Evolutionary conservation across 139 green algal genomes (phyloP), one percentile per base, ranked within the genome.

Genomic region (Chlamydomonas applanata): DNA sequence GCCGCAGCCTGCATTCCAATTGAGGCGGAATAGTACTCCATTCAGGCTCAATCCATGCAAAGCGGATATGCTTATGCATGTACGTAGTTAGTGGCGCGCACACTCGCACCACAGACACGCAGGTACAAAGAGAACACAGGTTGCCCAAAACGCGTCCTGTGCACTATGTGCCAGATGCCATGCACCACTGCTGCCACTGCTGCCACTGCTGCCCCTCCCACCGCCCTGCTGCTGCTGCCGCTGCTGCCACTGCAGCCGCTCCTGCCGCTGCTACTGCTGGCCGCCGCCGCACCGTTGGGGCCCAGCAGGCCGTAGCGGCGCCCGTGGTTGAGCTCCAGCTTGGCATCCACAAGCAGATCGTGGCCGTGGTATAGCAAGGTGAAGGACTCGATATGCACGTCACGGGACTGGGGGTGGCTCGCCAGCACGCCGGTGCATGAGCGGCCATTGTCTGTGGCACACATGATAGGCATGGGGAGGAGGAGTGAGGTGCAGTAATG

Each of bases 261-360:
- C n/a, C 40, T 49, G 40, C 40, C 7, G 40, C 40, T 49, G 40
- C 40, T 49, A 11, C 40, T 11, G 11, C n/a, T n/a, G 46, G 46
- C 16, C 14, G 46, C 14, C 46, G 16, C 46, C 46, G 57, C 57
- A 66, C 59, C 93, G 77, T 97, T 97, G 52, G 88, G 83, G 9
- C 92, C 92, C n/a, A 97, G 72, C 2, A 97, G 81, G 19, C 91
- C 92, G 82, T 97, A 97, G 19, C 92, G 87, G 84, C 89, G 60
- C 13, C 91, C 91, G 65, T 84, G 91, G 76, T 95, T 97, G n/a
- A 97, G 82, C 80, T 97, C 89, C 33, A 97, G 59, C 11, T 74
- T 73, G 0, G 83, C 85, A 75, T 97, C 92, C 33, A 69, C 53
- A 22, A 97, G 81, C 72, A 97, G 89, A 70, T 94, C 87, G 76